These are phyloP conservation scores for Russula griseocarnosa DNA, from an alignment of 768 basidiomycete species.

Conservation along the genomic window DNA sequence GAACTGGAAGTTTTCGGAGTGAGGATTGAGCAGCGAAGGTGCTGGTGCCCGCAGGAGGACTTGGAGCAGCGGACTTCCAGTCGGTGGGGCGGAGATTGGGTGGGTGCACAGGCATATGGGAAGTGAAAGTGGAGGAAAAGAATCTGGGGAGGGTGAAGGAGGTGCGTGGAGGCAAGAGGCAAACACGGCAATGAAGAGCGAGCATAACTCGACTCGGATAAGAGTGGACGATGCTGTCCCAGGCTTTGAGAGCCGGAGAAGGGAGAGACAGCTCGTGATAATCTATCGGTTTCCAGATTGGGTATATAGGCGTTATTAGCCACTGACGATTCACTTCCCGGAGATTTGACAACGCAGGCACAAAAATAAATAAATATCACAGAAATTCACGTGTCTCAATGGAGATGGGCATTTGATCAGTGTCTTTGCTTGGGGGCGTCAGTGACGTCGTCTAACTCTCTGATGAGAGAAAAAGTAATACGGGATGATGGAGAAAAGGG, in stretches of 20 bases:
- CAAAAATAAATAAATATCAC: background rate
- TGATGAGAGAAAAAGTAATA: background rate
- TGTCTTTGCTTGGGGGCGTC: too few species aligned
- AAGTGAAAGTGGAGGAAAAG: background rate
- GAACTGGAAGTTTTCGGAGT: slow-evolving; percentile 74
- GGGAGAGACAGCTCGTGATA: background rate
- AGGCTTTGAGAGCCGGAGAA: too few species aligned
- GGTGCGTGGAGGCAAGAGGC: background rate
- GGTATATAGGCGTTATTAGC: background rate
- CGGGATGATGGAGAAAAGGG: background rate
- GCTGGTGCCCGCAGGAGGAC: slow-evolving; percentile 43
- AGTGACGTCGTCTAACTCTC: background rate
- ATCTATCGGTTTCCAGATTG: background rate
- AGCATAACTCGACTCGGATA: background rate
- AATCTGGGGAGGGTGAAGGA: background rate
- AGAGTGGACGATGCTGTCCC: background rate
- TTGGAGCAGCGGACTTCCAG: slow-evolving; percentile 74
- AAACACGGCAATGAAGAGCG: background rate
- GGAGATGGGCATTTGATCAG: background rate
- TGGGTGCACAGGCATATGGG: slow-evolving; percentile 15
- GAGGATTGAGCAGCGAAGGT: slow-evolving; percentile 64
- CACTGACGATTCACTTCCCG: too few species aligned
- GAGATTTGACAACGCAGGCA: too few species aligned
- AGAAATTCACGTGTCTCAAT: background rate
- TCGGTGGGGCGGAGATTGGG: slow-evolving; percentile 42